These are phyloP conservation scores for Aphanoascus verrucosus DNA, from an alignment of 2,329 filamentous ascomycete species.

Conservation along the genomic window DNA sequence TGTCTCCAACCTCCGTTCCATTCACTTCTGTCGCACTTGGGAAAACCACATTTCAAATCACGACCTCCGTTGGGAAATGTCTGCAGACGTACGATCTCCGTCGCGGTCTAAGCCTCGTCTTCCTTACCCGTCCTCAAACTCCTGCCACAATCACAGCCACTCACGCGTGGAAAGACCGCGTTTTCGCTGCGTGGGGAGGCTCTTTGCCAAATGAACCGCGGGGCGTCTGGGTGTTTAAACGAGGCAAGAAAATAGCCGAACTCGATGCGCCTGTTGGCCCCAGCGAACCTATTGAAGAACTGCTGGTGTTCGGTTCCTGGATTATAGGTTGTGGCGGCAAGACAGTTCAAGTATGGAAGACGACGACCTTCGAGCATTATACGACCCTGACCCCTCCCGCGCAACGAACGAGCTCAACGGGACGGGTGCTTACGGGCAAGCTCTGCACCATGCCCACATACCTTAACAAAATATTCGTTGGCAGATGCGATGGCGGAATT, in stretches of 20 bases:
- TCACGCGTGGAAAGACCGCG: constrained; percentile 71
- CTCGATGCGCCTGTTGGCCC: constrained; percentile 53
- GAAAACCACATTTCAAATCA: constrained; percentile 94
- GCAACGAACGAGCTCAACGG: constrained; percentile 45
- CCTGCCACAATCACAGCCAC: constrained; percentile 78
- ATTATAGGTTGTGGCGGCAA: constrained; percentile 67
- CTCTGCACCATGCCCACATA: constrained; percentile 87
- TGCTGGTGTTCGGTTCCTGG: constrained; percentile 84
- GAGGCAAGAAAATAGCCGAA: constrained; percentile 73
- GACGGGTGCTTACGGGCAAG: constrained; percentile 62
- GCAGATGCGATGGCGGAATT: constrained; percentile 73
- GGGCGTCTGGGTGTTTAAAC: constrained; percentile 84
- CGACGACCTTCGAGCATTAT: constrained; percentile 72
- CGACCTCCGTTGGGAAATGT: constrained; percentile 79
- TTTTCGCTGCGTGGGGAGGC: constrained; percentile 84
- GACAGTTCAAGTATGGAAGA: constrained; percentile 82
- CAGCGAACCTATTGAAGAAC: constrained; percentile 60
- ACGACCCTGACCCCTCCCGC: constrained; percentile 60
- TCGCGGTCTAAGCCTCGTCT: constrained; percentile 80
- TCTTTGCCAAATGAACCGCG: constrained; percentile 40
- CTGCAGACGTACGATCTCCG: constrained; percentile 94
- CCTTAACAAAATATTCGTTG: constrained; percentile 90
- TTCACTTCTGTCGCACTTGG: constrained; percentile 83
- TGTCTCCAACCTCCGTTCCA: constrained; percentile 80
- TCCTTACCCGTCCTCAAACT: constrained; percentile 84